These are phyloP conservation scores for Cucumis melo DNA, from an alignment of 306 rosid species.

Conservation along the genomic window DNA sequence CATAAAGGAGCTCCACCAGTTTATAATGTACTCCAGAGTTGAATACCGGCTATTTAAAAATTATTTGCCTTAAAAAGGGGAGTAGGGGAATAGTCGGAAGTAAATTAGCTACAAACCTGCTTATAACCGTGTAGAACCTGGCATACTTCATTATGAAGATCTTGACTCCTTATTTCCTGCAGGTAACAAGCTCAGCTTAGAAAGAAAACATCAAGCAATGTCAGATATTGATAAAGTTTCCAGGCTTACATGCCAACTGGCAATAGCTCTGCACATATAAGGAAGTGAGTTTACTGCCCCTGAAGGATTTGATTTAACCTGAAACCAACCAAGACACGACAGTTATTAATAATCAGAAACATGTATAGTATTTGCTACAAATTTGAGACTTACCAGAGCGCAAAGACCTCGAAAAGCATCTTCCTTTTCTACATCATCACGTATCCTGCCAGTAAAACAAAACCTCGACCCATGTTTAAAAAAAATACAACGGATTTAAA, in stretches of 20 bases:
- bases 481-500: neutral
- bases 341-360: neutral
- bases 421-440: conserved; percentile 94
- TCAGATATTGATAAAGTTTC: neutral
- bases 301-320: conserved; percentile 91
- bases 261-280: conserved; percentile 82
- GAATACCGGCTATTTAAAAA: neutral
- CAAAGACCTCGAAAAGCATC: conserved; percentile 97
- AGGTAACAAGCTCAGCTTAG: conserved; percentile 3
- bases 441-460: conserved; percentile 54
- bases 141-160: conserved; percentile 77
- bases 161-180: conserved; percentile 93
- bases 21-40: neutral
- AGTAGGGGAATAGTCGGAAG: neutral
- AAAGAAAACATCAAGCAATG: neutral
- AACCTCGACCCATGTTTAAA: conserved; percentile 8
- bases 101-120: conserved; percentile 38
- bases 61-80: neutral
- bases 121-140: conserved; percentile 94
- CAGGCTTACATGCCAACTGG: conserved; percentile 96
- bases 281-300: conserved; percentile 76
- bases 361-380: neutral
- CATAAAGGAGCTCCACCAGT: neutral
- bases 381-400: conserved; percentile 58
- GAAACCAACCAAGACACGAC: conserved; percentile 18